Base-by-base conservation (phyloP, 192 early-diverging fungal genomes). In the Backusella luteola region DNA sequence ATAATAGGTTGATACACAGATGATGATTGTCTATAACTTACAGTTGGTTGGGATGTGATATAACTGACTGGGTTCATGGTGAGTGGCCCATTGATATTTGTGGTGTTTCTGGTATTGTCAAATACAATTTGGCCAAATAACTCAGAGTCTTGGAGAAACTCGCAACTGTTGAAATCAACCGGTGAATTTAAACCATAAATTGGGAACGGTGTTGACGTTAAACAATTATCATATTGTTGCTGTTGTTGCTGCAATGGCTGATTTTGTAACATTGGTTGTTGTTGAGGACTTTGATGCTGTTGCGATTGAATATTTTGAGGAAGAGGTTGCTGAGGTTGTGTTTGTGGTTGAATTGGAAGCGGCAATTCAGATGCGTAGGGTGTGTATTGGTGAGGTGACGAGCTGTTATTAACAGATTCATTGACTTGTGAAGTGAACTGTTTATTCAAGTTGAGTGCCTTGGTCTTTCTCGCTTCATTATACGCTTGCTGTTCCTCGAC, bases 111-210 rank as follows among this genome's bases (percentile, higher is more conserved):
- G 21, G 69, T 53, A 71, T 35, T 71, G 19, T 80, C 75, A 32
- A 80, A 76, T 66, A 80, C 76, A 26, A 76, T 68, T 34, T 80
- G 79, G 17, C 79, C 79, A 73, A 80, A 80, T 2, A 80, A 66
- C 26, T 53, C 71, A 19, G 42, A 52, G 23, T 80, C 79, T 34
- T 73, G 73, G 1, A 80, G 67, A 49, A 80, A 80, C 26, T 71
- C 79, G 17, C 52, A 53, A 41, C 79, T 80, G 35, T 80, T 80
- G 66, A 73, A 80, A 49, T 80, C 75, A 9, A 76, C 56, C 0
- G 56, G 1, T 12, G 56, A 63, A 29, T 63, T 63, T 23, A 29
- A 29, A 63, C 56, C 56, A 63, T 63, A 63, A 63, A 63, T 63
- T 12, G 56, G 56, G 0, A 63, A 63, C 6, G 56, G 12, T 9